These are phyloP conservation scores for Wickerhamomyces sp. DNA, from an alignment of 1,139 yeast species.

Conservation along the genomic window DNA sequence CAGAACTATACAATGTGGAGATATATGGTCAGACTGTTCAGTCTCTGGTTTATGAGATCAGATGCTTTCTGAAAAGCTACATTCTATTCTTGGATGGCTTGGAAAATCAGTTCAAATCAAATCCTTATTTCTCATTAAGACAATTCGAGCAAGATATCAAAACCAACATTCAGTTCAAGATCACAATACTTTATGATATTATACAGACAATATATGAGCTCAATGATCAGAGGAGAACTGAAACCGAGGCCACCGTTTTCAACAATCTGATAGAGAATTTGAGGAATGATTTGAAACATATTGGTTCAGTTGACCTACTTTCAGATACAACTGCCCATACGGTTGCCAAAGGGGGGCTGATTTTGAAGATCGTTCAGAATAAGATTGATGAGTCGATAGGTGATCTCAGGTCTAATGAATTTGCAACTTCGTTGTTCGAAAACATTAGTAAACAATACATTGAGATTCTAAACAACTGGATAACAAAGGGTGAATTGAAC, in stretches of 20 bases:
- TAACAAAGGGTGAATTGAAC: slow-evolving; percentile 63
- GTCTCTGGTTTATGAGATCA: slow-evolving; percentile 58
- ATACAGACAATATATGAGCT: slow-evolving; percentile 41
- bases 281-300: slow-evolving; percentile 36
- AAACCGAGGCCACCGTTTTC: slow-evolving; percentile 21
- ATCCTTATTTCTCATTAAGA: slow-evolving; percentile 42
- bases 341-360: slow-evolving; percentile 64
- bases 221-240: slow-evolving; percentile 27
- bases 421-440: slow-evolving; percentile 49
- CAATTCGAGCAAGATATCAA: slow-evolving; percentile 38
- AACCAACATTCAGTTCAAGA: slow-evolving; percentile 30
- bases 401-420: slow-evolving; percentile 49
- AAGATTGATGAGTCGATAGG: slow-evolving; percentile 59
- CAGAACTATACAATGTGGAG: slow-evolving; percentile 48
- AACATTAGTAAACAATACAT: slow-evolving; percentile 63
- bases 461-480: slow-evolving; percentile 70
- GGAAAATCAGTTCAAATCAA: slow-evolving; percentile 48
- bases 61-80: slow-evolving; percentile 45
- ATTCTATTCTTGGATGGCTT: slow-evolving; percentile 40
- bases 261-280: slow-evolving; percentile 35
- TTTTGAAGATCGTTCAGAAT: slow-evolving; percentile 56
- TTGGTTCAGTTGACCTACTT: slow-evolving; percentile 41
- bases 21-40: slow-evolving; percentile 71
- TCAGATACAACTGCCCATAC: slow-evolving; percentile 50
- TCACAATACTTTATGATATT: slow-evolving; percentile 57